Evolutionary conservation across 768 basidiomycete species (phyloP).

Genomic region (Pisolithus microcarpus): DNA sequence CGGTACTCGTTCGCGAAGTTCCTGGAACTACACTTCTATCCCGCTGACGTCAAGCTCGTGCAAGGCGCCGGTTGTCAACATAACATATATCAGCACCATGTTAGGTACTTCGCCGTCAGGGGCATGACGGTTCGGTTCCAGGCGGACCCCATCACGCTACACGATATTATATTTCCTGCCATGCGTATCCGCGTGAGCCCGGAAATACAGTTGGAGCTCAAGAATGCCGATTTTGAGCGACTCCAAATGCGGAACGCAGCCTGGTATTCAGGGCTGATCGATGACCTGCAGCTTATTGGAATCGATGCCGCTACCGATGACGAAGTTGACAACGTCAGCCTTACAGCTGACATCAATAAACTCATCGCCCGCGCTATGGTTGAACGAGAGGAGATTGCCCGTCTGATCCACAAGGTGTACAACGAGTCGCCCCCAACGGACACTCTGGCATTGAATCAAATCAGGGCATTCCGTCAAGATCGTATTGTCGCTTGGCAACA

Average conservation of each 20-base stretch:
- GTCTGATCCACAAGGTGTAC: constrained; percentile 73
- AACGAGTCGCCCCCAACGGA: constrained; percentile 74
- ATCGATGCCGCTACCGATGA: constrained; percentile 78
- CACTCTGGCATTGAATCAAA: constrained; percentile 80
- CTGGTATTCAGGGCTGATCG: constrained; percentile 72
- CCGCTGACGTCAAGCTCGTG: constrained; percentile 76
- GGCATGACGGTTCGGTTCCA: constrained; percentile 87
- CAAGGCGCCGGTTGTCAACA: constrained; percentile 88
- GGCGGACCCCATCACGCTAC: constrained; percentile 71
- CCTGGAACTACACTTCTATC: constrained; percentile 93
- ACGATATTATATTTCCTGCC: constrained; percentile 86
- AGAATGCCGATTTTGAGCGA: constrained; percentile 83
- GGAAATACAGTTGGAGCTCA: constrained; percentile 82
- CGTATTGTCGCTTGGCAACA: constrained; percentile 95
- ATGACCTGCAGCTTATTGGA: constrained; percentile 69
- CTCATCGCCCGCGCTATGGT: constrained; percentile 68
- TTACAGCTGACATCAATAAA: constrained; percentile 55
- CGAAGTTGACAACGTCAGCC: constrained; percentile 56
- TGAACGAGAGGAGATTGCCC: constrained; percentile 66
- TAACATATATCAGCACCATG: constrained; percentile 89
- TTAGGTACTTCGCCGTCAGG: constrained; percentile 80
- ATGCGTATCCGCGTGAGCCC: constrained; percentile 79
- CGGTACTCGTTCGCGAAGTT: constrained; percentile 94
- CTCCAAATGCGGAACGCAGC: constrained; percentile 61
- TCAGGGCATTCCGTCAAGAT: constrained; percentile 83